Percentiles rank a stretch among this genome's conserved stretches.
Evolutionary conservation across 2,329 filamentous ascomycete genomes (phyloP).

Genomic region (Colletotrichum plurivorum): DNA sequence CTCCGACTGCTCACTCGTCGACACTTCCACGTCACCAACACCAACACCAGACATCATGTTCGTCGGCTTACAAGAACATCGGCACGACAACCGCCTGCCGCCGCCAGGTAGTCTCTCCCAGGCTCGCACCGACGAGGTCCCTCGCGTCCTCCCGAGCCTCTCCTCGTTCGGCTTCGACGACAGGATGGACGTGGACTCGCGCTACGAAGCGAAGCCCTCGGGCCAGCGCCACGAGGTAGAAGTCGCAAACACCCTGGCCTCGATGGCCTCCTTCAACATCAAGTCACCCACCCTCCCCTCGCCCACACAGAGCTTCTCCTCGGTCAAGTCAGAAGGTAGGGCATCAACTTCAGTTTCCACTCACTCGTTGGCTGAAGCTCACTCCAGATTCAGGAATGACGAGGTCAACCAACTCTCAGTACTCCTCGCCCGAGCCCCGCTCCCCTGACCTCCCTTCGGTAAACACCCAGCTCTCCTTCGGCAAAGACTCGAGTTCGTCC

Average conservation of each 20-base stretch:
- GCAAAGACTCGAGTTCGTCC: slow-evolving; percentile 20
- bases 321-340: slow-evolving; percentile 34
- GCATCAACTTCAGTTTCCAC: too few species aligned
- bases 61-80: slow-evolving; percentile 37
- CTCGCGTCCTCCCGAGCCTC: slow-evolving; percentile 34
- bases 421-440: slow-evolving; percentile 31
- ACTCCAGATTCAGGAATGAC: slow-evolving; percentile 35
- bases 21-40: neutral
- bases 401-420: slow-evolving; percentile 37
- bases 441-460: slow-evolving; percentile 36
- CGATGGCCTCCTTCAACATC: slow-evolving; percentile 40
- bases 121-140: slow-evolving; percentile 25
- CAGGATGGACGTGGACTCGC: slow-evolving; percentile 34
- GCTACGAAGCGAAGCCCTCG: slow-evolving; percentile 22
- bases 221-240: slow-evolving; percentile 37
- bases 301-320: slow-evolving; percentile 36
- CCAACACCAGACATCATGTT: slow-evolving; percentile 28
- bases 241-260: slow-evolving; percentile 35
- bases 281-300: slow-evolving; percentile 36
- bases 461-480: slow-evolving; percentile 24
- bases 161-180: slow-evolving; percentile 35
- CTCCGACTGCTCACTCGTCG: neutral
- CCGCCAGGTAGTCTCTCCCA: slow-evolving; percentile 23
- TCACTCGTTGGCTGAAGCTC: neutral
- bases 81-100: slow-evolving; percentile 30